Evolutionary conservation across 345 rosid species (phyloP).

Genomic region (Stellera chamaejasme): DNA sequence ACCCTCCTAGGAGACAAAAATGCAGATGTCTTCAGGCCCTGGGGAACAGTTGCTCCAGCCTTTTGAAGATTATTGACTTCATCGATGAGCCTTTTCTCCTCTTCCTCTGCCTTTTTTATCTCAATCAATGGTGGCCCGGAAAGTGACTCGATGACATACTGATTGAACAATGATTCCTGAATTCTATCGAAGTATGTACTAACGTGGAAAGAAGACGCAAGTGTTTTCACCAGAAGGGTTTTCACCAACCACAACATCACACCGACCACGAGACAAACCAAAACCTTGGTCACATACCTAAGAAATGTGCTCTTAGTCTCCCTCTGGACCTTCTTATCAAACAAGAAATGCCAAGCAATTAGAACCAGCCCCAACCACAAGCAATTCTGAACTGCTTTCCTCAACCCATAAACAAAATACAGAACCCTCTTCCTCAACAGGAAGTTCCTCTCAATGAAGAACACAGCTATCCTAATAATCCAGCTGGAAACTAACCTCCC

Average conservation of each 20-base stretch:
- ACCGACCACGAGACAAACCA: conserved; percentile 49
- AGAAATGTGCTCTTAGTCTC: conserved; percentile 23
- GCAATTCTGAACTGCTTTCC: conserved; percentile 54
- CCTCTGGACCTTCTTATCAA: conserved; percentile 37
- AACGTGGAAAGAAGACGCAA: conserved; percentile 64
- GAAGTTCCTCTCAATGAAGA: conserved; percentile 61
- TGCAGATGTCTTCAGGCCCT: conserved; percentile 2
- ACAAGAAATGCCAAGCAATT: conserved; percentile 53
- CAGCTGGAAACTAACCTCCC: conserved; percentile 69
- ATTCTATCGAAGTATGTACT: conserved; percentile 71
- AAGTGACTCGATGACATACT: conserved; percentile 54
- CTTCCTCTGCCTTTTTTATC: conserved; percentile 38
- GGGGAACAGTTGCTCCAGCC: conserved; percentile 18
- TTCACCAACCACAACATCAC: conserved; percentile 55
- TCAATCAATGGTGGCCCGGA: conserved; percentile 63
- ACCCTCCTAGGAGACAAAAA: neutral
- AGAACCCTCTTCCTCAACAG: conserved; percentile 53
- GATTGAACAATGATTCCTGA: conserved; percentile 60
- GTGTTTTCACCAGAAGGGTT: conserved; percentile 56
- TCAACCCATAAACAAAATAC: conserved; percentile 62
- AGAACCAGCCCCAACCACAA: conserved; percentile 66
- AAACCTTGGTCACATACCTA: conserved; percentile 37
- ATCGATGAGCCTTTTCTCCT: conserved; percentile 27
- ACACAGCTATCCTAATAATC: conserved; percentile 46
- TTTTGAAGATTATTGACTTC: conserved; percentile 39